Base-by-base conservation (phyloP, 2,329 filamentous ascomycete genomes). In the Ambrosiella xylebori region DNA sequence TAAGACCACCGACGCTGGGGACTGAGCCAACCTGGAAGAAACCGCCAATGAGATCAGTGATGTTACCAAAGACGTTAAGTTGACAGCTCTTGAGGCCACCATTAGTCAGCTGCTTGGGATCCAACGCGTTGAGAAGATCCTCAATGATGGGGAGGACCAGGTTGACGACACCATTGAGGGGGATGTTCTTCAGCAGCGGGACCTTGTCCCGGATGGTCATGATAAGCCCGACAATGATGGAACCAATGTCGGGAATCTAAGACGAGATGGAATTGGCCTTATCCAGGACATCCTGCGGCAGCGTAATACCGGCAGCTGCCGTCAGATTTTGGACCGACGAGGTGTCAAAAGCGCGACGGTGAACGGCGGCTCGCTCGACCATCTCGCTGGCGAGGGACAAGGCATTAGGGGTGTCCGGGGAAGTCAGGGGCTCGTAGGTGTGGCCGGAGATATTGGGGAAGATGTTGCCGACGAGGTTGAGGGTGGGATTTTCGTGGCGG, bases 141-240 rank as follows among this genome's bases (percentile, higher is more conserved):
- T 62, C 57, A 7, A 62, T 3, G 3, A 57, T 13, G 44, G 59
- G 59, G 11, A 56, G 15, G 15, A 27, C 12, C 7, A 58, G 38
- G 51, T 58, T 45, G 19, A 56, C 39, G 4, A 61, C 56, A 36
- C 54, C 55, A 4, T 57, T 27, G 2, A 61, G 35, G 12, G 60
- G 51, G 5, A 55, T 57, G 19, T 50, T 1, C 7, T 54, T 38
- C 12, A 57, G 47, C 12, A 56, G 7, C 27, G 54, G 45, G 35
- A 15, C 54, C 45, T 17, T 47, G 9, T 52, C 27, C 2, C 51
- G 56, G 50, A 56, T 41, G 39, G 37, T 55, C 9, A 57, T 47
- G 37, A 58, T 56, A 13, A 59, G 2, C 9, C 58, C 57, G 11
- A 58, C 47, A 36, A 61, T 37, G 36, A 58, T n/a, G n/a, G 39